phyloP scores from a whole-genome alignment of 2,329 filamentous ascomycete species.

The Oidium heveae region DNA sequence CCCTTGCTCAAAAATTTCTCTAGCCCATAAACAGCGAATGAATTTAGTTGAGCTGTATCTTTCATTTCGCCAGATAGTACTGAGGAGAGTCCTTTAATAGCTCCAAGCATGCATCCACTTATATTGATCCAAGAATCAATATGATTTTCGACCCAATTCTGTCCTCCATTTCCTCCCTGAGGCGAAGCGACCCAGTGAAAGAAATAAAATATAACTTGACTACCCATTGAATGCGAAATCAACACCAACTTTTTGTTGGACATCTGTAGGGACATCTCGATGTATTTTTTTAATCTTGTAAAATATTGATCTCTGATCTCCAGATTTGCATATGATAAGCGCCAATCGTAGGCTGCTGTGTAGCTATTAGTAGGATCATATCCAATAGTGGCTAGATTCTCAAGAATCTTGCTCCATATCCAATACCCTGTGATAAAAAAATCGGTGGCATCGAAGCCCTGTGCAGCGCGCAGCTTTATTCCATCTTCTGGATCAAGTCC shows the following conservation, averaged over 20 bases:
- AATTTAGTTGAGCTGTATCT: slow-evolving; percentile 86
- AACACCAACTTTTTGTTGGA: slow-evolving; percentile 60
- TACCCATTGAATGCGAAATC: slow-evolving; percentile 91
- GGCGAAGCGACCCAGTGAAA: slow-evolving; percentile 55
- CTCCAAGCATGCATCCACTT: slow-evolving; percentile 90
- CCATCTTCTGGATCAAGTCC: slow-evolving; percentile 64
- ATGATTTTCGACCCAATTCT: slow-evolving; percentile 71
- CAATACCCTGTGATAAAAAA: slow-evolving; percentile 85
- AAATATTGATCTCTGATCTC: slow-evolving; percentile 88
- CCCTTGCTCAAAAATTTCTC: slow-evolving; percentile 85
- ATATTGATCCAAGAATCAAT: slow-evolving; percentile 97
- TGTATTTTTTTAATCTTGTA: slow-evolving; percentile 65
- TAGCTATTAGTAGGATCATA: slow-evolving; percentile 67
- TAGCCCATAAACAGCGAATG: slow-evolving; percentile 86
- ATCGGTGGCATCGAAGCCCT: slow-evolving; percentile 92
- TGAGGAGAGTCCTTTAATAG: slow-evolving; percentile 71
- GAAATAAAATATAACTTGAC: slow-evolving; percentile 73
- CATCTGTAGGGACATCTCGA: slow-evolving; percentile 57
- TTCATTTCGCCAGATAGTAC: slow-evolving; percentile 94
- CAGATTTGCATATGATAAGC: slow-evolving; percentile 69
- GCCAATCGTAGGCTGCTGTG: slow-evolving; percentile 67
- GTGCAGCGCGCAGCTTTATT: slow-evolving; percentile 74
- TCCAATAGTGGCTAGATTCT: slow-evolving; percentile 85
- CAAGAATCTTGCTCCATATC: slow-evolving; percentile 92
- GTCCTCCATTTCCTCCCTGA: slow-evolving; percentile 55